These are phyloP conservation scores for Chalaropsis ovoidea DNA, from an alignment of 2,329 filamentous ascomycete genomes.

Conservation along the genomic window DNA sequence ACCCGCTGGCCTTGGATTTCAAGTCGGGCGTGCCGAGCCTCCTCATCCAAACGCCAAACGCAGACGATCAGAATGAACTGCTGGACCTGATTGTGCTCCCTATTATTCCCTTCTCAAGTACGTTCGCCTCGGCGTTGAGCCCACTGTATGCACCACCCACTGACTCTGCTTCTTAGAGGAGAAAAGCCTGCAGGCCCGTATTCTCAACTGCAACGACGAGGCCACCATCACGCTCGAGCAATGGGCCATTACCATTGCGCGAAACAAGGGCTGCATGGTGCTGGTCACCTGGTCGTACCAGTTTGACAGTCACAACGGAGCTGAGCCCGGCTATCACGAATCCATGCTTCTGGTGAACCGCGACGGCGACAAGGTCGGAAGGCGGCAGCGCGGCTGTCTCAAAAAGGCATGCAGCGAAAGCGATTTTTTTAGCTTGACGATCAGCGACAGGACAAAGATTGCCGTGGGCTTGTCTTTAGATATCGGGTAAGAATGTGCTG, in stretches of 20 bases:
- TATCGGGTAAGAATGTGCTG: neutral
- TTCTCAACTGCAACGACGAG: neutral
- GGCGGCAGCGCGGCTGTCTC: neutral
- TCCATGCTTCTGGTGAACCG: neutral
- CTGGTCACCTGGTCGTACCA: slow-evolving; percentile 1
- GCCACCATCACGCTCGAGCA: neutral
- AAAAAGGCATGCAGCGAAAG: neutral
- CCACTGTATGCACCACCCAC: neutral
- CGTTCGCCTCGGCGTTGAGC: neutral
- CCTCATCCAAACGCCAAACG: neutral
- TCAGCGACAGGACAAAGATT: neutral
- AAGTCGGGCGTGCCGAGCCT: neutral
- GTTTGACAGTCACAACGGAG: neutral
- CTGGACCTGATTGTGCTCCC: neutral
- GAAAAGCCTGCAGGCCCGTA: neutral
- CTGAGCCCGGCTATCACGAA: neutral
- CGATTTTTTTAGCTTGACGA: neutral
- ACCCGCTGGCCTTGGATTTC: neutral
- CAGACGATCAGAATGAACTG: neutral
- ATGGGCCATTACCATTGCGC: neutral
- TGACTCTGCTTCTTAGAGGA: neutral
- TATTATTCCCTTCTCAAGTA: slow-evolving; percentile 1
- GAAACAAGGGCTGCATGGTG: slow-evolving; percentile 4
- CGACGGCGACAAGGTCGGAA: neutral
- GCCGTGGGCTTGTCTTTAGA: neutral